These are phyloP conservation scores for Phytophthora cryptogea DNA, from an alignment of 352 stramenopile genomes.

Conservation along the genomic window DNA sequence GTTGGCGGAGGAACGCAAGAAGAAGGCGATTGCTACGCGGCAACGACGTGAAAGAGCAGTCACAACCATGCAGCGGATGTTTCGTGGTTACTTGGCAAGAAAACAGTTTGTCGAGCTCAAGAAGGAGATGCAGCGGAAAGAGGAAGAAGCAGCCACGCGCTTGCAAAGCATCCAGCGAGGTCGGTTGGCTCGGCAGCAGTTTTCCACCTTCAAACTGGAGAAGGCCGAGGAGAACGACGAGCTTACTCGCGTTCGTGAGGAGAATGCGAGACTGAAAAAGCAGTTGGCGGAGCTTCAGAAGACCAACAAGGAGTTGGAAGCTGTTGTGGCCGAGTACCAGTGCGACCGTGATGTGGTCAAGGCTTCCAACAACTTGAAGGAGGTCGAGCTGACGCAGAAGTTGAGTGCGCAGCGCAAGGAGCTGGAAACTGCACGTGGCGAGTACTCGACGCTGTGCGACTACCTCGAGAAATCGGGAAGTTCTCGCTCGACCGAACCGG, in stretches of 20 bases:
- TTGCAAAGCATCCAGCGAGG: conserved; percentile 54
- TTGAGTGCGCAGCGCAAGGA: conserved; percentile 53
- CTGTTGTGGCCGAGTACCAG: conserved; percentile 57
- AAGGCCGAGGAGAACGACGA: conserved; percentile 45
- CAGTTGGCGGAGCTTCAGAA: conserved; percentile 66
- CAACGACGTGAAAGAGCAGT: conserved; percentile 38
- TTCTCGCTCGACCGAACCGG: conserved; percentile 50
- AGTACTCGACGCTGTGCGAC: conserved; percentile 55
- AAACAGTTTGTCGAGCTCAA: conserved; percentile 25
- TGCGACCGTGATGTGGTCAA: conserved; percentile 60
- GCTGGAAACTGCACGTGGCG: conserved; percentile 41
- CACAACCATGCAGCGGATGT: conserved; percentile 35
- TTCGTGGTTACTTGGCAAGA: conserved; percentile 37
- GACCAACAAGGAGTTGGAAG: conserved; percentile 62
- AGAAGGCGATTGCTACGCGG: conserved; percentile 32
- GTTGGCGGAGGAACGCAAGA: conserved; percentile 39
- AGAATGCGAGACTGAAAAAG: conserved; percentile 58
- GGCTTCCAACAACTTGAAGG: conserved; percentile 58
- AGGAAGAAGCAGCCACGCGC: conserved; percentile 33
- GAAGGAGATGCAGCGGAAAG: conserved; percentile 21
- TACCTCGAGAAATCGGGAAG: conserved; percentile 55
- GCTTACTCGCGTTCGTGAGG: conserved; percentile 44
- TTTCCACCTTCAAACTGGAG: conserved; percentile 58
- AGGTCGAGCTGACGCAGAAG: conserved; percentile 63
- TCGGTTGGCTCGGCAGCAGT: conserved; percentile 52